These are phyloP conservation scores for Solanum sejunctum DNA, from an alignment of 257 asterid species.

Conservation along the genomic window DNA sequence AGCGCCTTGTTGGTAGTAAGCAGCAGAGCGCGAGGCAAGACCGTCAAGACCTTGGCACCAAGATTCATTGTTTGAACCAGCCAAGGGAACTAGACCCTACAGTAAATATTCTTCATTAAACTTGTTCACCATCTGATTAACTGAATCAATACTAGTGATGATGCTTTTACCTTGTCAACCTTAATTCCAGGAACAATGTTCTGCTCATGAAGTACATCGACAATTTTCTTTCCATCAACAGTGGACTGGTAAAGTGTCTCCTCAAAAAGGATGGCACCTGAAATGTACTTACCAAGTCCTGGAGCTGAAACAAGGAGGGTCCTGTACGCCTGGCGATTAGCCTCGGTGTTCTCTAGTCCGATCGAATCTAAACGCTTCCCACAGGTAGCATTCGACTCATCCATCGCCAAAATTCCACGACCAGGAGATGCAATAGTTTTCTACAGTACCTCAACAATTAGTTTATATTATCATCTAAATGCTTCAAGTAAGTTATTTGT, in stretches of 20 bases:
- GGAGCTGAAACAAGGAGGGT: conserved; percentile 57
- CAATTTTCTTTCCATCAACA: conserved; percentile 59
- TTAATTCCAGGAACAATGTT: conserved; percentile 61
- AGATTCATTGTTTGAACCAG: conserved; percentile 63
- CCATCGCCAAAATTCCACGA: conserved; percentile 68
- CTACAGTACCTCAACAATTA: conserved; percentile 8
- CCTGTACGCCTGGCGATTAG: conserved; percentile 61
- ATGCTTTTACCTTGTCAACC: conserved; percentile 42
- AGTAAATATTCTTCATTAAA: neutral
- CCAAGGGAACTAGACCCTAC: conserved; percentile 72
- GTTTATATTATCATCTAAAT: neutral
- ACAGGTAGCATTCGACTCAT: conserved; percentile 66
- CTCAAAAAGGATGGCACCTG: conserved; percentile 64
- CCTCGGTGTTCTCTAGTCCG: conserved; percentile 64
- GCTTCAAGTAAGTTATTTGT: neutral
- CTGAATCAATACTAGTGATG: neutral
- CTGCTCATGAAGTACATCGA: conserved; percentile 52
- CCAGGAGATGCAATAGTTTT: conserved; percentile 67
- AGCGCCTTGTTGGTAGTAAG: conserved; percentile 76
- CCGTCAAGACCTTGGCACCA: conserved; percentile 95
- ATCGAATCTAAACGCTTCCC: conserved; percentile 69
- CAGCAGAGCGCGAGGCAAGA: conserved; percentile 69
- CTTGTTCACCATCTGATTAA: neutral
- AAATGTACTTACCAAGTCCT: conserved; percentile 56
- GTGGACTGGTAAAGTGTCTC: conserved; percentile 71